phyloP scores from a whole-genome alignment of 805 yeast genomes.

The Clavispora santaluciae region DNA sequence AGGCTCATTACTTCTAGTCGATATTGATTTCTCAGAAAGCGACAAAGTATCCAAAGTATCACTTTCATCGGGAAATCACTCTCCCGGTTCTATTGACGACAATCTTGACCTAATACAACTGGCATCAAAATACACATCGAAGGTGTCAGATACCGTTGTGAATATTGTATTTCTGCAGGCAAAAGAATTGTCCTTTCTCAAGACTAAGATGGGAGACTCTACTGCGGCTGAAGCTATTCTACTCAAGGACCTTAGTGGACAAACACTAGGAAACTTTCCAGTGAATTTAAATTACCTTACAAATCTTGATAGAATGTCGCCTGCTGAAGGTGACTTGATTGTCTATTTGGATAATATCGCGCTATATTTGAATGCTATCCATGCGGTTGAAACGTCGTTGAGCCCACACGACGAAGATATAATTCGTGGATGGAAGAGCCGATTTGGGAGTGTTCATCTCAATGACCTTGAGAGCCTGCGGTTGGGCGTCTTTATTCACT shows the following conservation, averaged over 20 bases:
- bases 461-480: constrained; percentile 20
- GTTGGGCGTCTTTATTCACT: constrained; percentile 33
- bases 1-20: constrained; percentile 36
- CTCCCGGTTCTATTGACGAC: neutral
- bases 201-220: constrained; percentile 2
- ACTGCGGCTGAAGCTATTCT: constrained; percentile 27
- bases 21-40: constrained; percentile 32
- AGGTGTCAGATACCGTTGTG: constrained; percentile 7
- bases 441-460: constrained; percentile 24
- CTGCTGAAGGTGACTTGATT: constrained; percentile 28
- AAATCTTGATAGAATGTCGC: constrained; percentile 30
- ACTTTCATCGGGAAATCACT: constrained; percentile 33
- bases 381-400: constrained; percentile 19
- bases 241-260: constrained; percentile 20
- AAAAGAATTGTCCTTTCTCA: constrained; percentile 17
- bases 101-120: neutral
- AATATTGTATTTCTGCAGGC: constrained; percentile 10
- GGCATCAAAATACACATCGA: neutral
- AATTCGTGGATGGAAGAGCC: constrained; percentile 19
- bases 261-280: constrained; percentile 28
- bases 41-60: constrained; percentile 23
- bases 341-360: constrained; percentile 27
- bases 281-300: constrained; percentile 33
- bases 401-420: constrained; percentile 17
- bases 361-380: constrained; percentile 22